Conservation (phyloP, 2,329 filamentous ascomycete genomes). For the Conoideocrella luteorostrata region DNA sequence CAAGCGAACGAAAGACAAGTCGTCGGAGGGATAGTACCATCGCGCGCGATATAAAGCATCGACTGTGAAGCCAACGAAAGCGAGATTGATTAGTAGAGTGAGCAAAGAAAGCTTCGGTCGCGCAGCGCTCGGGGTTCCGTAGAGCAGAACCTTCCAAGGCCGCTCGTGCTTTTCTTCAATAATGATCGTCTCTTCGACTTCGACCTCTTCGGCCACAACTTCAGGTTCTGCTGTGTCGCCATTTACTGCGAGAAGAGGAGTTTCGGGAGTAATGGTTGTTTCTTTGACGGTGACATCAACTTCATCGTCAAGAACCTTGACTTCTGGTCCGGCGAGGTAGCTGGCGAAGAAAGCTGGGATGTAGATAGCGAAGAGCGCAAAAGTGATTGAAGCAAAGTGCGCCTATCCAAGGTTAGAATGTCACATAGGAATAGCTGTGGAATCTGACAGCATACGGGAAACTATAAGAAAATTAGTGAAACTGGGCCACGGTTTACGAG, state of each 20-base stretch:
- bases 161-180: constrained; percentile 50
- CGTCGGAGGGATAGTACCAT: constrained; percentile 60
- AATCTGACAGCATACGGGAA: constrained; percentile 25
- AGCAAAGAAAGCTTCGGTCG: constrained; percentile 58
- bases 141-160: constrained; percentile 60
- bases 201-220: constrained; percentile 44
- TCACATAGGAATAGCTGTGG: not conserved
- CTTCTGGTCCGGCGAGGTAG: constrained; percentile 49
- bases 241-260: constrained; percentile 25
- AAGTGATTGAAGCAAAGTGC: constrained; percentile 45
- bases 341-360: constrained; percentile 55
- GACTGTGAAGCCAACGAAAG: constrained; percentile 60
- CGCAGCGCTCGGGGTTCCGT: constrained; percentile 68
- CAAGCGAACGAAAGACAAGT: constrained; percentile 78
- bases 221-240: constrained; percentile 24
- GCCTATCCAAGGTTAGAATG: constrained; percentile 20
- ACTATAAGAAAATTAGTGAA: constrained; percentile 20
- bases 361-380: constrained; percentile 60
- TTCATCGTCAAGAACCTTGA: constrained; percentile 54
- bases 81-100: constrained; percentile 66
- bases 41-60: constrained; percentile 75
- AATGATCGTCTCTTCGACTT: constrained; percentile 57
- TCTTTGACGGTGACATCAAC: constrained; percentile 50
- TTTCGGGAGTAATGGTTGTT: constrained; percentile 25
- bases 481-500: not conserved